Evolutionary conservation across 306 rosid species (phyloP).

Genomic region (Trichosanthes cucumerina): DNA sequence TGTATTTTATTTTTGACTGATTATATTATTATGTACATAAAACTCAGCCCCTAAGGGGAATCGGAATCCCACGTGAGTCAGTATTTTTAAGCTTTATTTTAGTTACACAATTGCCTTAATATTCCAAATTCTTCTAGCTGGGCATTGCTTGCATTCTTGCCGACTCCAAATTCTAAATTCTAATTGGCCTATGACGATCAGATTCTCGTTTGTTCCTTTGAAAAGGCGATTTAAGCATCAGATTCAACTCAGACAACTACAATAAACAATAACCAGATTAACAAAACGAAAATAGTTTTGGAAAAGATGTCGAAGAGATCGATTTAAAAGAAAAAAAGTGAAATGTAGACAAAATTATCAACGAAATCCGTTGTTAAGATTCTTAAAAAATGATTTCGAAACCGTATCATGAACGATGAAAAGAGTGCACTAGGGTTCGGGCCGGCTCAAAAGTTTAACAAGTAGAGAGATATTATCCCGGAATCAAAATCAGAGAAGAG

Average conservation of each 20-base stretch:
- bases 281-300: neutral
- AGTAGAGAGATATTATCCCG: neutral
- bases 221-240: neutral
- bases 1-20: slow-evolving; percentile 2
- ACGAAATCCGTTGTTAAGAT: neutral
- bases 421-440: neutral
- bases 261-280: neutral
- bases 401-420: neutral
- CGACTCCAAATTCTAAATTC: neutral
- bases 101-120: neutral
- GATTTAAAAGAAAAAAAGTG: neutral
- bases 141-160: neutral
- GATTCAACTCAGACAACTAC: neutral
- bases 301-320: neutral
- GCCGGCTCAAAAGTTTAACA: neutral
- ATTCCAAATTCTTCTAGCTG: neutral
- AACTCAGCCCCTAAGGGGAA: neutral
- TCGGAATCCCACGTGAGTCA: neutral
- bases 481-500: neutral
- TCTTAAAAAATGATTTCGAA: neutral
- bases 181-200: neutral
- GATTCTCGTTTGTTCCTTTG: neutral
- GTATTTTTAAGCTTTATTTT: neutral
- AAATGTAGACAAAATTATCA: neutral
- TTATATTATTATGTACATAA: slow-evolving; percentile 8